Evolutionary conservation across 345 rosid species (phyloP).

Genomic region (Murraya koenigii): DNA sequence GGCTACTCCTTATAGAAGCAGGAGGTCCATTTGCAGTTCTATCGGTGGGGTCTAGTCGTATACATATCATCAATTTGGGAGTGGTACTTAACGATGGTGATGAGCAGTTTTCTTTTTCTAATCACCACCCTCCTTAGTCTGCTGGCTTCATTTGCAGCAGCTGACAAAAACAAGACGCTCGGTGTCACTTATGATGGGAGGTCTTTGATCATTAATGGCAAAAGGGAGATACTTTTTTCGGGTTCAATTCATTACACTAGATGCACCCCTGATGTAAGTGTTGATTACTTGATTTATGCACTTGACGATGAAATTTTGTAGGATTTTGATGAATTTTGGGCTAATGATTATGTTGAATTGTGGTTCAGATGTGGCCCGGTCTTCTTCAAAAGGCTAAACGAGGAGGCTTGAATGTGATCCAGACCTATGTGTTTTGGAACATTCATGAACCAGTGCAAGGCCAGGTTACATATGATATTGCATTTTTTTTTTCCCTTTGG

Average conservation of each 20-base stretch:
- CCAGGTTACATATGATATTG: conserved; percentile 25
- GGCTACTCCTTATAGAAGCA: conserved; percentile 27
- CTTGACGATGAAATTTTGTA: not conserved
- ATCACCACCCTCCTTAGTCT: conserved; percentile 12
- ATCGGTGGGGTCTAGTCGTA: not conserved
- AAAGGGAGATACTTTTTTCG: conserved; percentile 57
- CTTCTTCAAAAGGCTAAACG: conserved; percentile 43
- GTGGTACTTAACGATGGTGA: not conserved
- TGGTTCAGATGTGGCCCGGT: conserved; percentile 53
- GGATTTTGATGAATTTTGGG: not conserved
- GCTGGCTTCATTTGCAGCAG: conserved; percentile 18
- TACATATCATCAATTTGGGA: no score
- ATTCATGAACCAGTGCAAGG: conserved; percentile 55
- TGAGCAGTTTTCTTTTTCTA: not conserved
- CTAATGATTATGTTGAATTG: conserved; percentile 11
- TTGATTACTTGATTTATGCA: no score
- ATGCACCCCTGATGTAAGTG: conserved; percentile 51
- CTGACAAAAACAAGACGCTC: not conserved
- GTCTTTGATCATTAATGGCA: conserved; percentile 55
- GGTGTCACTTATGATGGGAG: conserved; percentile 48
- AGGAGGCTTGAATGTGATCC: conserved; percentile 59
- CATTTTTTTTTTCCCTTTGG: no score
- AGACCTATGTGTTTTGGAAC: conserved; percentile 72
- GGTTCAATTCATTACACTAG: conserved; percentile 74
- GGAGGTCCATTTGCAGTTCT: conserved; percentile 17